phyloP scores from a whole-genome alignment of 345 rosid genomes.

The Schrenkiella parvula region DNA sequence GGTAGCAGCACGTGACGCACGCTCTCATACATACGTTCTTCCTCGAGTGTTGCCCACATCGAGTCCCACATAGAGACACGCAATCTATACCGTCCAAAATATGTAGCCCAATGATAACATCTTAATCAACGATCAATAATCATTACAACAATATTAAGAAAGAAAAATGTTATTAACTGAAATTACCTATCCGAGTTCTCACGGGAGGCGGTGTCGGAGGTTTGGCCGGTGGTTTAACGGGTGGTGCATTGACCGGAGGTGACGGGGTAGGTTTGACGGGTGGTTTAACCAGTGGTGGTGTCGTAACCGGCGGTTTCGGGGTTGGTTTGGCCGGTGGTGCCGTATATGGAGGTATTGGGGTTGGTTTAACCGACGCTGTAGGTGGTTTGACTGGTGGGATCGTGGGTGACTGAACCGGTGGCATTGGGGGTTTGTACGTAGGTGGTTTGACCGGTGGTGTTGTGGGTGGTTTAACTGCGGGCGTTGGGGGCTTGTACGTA shows the following conservation, averaged over 20 bases:
- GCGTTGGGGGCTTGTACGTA: neutral
- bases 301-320: neutral
- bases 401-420: neutral
- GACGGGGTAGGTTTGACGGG: neutral
- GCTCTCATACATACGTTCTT: conserved; percentile 62
- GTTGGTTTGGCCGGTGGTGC: conserved; percentile 9
- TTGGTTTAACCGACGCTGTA: neutral
- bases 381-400: neutral
- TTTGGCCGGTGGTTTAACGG: neutral
- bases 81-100: conserved; percentile 54
- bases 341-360: conserved; percentile 7
- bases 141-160: neutral
- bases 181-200: conserved; percentile 52
- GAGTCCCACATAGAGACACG: conserved; percentile 55
- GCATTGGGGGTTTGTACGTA: conserved; percentile 6
- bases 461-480: conserved; percentile 14
- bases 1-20: conserved; percentile 79
- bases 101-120: neutral
- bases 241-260: neutral
- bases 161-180: neutral
- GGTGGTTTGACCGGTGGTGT: conserved; percentile 19
- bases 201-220: conserved; percentile 40
- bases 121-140: neutral
- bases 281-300: conserved; percentile 15
- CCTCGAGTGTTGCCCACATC: conserved; percentile 80